These are phyloP conservation scores for Cadophora malorum DNA, from an alignment of 2,329 filamentous ascomycete species.

Conservation along the genomic window DNA sequence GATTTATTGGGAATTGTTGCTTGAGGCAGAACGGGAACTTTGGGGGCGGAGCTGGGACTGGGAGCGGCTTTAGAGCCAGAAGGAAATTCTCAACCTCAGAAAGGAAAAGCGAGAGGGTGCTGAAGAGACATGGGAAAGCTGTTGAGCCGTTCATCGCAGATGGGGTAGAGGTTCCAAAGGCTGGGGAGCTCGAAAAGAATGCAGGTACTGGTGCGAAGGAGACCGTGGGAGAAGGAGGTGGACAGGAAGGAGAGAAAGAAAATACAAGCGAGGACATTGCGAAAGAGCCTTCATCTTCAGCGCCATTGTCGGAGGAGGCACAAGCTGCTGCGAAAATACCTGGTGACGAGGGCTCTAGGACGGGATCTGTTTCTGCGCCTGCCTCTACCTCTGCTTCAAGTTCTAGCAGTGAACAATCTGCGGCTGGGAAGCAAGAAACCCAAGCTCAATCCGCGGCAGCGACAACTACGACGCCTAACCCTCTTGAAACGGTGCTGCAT, in stretches of 20 bases:
- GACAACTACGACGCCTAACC: neutral
- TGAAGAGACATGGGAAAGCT: slow-evolving; percentile 64
- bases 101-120: slow-evolving; percentile 52
- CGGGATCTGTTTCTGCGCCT: no score
- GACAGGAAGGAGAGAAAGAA: slow-evolving; percentile 22
- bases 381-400: neutral
- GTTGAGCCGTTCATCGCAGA: slow-evolving; percentile 57
- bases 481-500: slow-evolving; percentile 57
- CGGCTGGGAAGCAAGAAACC: slow-evolving; percentile 1
- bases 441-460: neutral
- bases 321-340: slow-evolving; percentile 37
- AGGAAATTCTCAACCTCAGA: slow-evolving; percentile 47
- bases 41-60: neutral
- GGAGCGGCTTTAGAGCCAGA: slow-evolving; percentile 27
- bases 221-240: slow-evolving; percentile 17
- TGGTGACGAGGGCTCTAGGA: slow-evolving; percentile 31
- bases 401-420: slow-evolving; percentile 7
- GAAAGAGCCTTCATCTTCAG: slow-evolving; percentile 31
- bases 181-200: slow-evolving; percentile 20
- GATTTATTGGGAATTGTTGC: neutral
- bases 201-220: slow-evolving; percentile 16
- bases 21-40: neutral
- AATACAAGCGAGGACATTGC: slow-evolving; percentile 12
- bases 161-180: slow-evolving; percentile 30
- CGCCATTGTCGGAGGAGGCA: slow-evolving; percentile 40